These are phyloP conservation scores for Hypomontagnella submonticulosa DNA, from an alignment of 495 filamentous ascomycete species.

Conservation along the genomic window DNA sequence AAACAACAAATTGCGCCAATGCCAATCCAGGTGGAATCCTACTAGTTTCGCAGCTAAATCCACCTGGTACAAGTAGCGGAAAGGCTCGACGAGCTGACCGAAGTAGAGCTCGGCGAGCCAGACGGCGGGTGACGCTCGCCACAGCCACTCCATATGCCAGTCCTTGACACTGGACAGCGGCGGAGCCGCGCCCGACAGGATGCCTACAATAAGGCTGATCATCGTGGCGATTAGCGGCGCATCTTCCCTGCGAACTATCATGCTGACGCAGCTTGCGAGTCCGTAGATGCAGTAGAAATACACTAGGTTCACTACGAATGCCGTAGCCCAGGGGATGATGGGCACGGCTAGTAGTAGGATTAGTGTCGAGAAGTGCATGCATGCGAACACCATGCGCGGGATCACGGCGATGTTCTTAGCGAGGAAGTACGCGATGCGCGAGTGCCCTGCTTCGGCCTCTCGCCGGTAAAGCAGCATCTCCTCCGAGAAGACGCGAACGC, in stretches of 20 bases:
- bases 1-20: slow-evolving; percentile 52
- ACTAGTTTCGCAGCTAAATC: slow-evolving; percentile 48
- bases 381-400: slow-evolving; percentile 61
- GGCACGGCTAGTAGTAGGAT: slow-evolving; percentile 63
- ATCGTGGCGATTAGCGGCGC: slow-evolving; percentile 62
- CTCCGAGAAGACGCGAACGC: slow-evolving; percentile 66
- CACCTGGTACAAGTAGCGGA: slow-evolving; percentile 59
- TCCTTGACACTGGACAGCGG: slow-evolving; percentile 56
- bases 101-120: slow-evolving; percentile 70
- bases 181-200: slow-evolving; percentile 62
- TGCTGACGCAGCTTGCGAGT: slow-evolving; percentile 61
- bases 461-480: slow-evolving; percentile 65
- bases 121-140: slow-evolving; percentile 62
- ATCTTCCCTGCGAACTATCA: slow-evolving; percentile 60
- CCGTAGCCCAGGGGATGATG: slow-evolving; percentile 56
- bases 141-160: slow-evolving; percentile 68
- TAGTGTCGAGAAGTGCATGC: slow-evolving; percentile 65
- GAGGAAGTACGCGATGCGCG: slow-evolving; percentile 64
- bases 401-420: slow-evolving; percentile 64
- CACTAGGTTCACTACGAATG: slow-evolving; percentile 60
- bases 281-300: slow-evolving; percentile 71
- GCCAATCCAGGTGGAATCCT: slow-evolving; percentile 55
- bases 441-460: slow-evolving; percentile 65
- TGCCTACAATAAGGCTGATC: slow-evolving; percentile 58
- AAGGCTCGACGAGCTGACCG: slow-evolving; percentile 57